These are phyloP conservation scores for Phytopythium aichiense DNA, from an alignment of 352 stramenopile species.

Conservation along the genomic window DNA sequence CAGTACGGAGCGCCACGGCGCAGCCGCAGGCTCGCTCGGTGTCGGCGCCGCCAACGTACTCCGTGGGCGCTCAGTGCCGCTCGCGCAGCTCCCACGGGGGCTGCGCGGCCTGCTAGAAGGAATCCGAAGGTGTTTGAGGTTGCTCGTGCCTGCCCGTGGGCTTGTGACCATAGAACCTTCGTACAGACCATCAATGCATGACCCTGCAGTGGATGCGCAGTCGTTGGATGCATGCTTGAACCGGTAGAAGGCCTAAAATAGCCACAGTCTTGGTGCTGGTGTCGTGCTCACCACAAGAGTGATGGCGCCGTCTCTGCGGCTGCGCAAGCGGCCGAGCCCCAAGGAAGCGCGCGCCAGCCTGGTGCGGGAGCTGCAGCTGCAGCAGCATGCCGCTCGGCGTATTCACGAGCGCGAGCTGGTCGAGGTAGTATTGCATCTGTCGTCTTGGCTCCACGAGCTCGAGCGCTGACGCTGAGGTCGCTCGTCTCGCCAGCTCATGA, in stretches of 20 bases:
- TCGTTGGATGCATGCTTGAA: neutral
- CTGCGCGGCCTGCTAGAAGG: slow-evolving; percentile 41
- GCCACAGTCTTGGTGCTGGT: neutral
- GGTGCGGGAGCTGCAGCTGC: slow-evolving; percentile 31
- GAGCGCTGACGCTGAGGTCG: neutral
- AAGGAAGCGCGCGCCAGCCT: slow-evolving; percentile 37
- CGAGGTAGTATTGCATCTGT: slow-evolving; percentile 20
- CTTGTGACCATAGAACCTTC: slow-evolving; percentile 76
- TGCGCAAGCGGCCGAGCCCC: slow-evolving; percentile 27
- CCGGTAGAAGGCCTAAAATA: neutral
- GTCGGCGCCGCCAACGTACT: slow-evolving; percentile 15
- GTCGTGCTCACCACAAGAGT: neutral
- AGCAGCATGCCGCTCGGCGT: slow-evolving; percentile 31
- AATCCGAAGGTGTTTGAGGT: slow-evolving; percentile 72
- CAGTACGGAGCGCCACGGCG: neutral
- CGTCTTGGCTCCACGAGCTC: neutral
- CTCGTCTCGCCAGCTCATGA: slow-evolving; percentile 39
- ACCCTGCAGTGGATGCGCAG: neutral
- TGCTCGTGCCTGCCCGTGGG: slow-evolving; percentile 52
- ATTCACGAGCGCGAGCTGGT: slow-evolving; percentile 35
- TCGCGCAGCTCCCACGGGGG: slow-evolving; percentile 20
- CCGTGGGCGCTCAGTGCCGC: slow-evolving; percentile 3
- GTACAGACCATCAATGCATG: slow-evolving; percentile 22
- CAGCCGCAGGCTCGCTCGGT: slow-evolving; percentile 66
- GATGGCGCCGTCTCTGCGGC: slow-evolving; percentile 7